Evolutionary conservation across 352 stramenopile genomes (phyloP), one percentile per base, ranked within the genome.

Genomic region (Hyaloperonospora brassicae): DNA sequence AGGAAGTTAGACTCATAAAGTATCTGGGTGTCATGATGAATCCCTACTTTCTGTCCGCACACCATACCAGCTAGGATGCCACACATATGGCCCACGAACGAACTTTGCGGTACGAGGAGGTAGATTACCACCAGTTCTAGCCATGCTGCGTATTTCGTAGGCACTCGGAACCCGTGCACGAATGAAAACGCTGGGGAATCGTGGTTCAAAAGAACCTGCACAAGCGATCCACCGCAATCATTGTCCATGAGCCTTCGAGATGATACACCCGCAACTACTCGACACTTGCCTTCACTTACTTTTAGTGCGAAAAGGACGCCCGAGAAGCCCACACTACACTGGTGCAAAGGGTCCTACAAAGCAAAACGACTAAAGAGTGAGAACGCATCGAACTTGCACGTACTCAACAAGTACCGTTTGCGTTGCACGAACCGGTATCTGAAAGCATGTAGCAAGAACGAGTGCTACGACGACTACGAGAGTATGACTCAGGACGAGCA

Each of bases 41-140:
- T 10, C 7, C 23, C 21, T 17, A 36, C 44, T 11, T 2, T 21
- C 42, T 46, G 21, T 27, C 2, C 30, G 17, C 17, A 22, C 8
- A 34, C 47, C 61, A 38, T 45, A 69, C 87, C 87, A 47, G 85
- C 86, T 0, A 95, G 43, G 41, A 96, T 95, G 11, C 87, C 87
- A 36, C 83, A 93, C 64, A 94, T 75, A 64, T 96, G 86, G 8
- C 85, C 85, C 25, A 95, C 64, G 50, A 96, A 93, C 0, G 86
- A 95, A 17, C 78, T 72, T 34, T 74, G 50, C 5, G 76, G 87
- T 1, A 93, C 82, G 17, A 95, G 60, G n/a, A 91, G 54, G 42
- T 93, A 82, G 23, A 95, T 92, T n/a, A 90, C 61, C 10, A 93
- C 66, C 6, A 97, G 70, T 55, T 97, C 88, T 2, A 95, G 65